Percentiles rank a stretch among this genome's conserved stretches.
phyloP scores from a whole-genome alignment of 176 grass and related monocot genomes.

The Avena atlantica region DNA sequence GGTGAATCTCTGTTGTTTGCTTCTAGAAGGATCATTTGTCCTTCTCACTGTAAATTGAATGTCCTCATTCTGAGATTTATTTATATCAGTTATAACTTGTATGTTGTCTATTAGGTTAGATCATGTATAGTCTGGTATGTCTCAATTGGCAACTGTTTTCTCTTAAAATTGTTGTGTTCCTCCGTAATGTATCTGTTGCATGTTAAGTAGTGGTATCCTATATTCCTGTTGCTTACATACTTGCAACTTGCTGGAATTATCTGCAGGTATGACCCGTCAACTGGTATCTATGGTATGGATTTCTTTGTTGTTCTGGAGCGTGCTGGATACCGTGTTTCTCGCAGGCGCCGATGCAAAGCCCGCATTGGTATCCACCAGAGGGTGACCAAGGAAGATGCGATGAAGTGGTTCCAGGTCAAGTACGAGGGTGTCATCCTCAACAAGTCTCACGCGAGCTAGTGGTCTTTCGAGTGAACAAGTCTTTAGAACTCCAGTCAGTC shows the following conservation, averaged over 20 bases:
- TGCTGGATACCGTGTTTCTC: slow-evolving; percentile 64
- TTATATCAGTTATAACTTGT: background rate
- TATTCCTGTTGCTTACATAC: background rate
- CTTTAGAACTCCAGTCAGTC: background rate
- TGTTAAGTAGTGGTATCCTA: background rate
- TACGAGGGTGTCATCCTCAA: slow-evolving; percentile 77
- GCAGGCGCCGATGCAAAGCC: slow-evolving; percentile 64
- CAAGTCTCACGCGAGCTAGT: slow-evolving; percentile 53
- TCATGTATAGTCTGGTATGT: too few species aligned
- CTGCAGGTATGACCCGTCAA: slow-evolving; percentile 62
- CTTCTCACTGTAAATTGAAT: too few species aligned
- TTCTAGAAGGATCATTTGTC: background rate
- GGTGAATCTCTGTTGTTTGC: background rate
- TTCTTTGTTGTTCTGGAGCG: slow-evolving; percentile 67
- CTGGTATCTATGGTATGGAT: slow-evolving; percentile 76
- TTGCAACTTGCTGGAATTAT: background rate
- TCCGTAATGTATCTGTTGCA: background rate
- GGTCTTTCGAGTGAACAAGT: background rate
- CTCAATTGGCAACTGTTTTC: background rate
- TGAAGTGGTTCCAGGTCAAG: slow-evolving; percentile 83
- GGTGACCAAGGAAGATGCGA: slow-evolving; percentile 72
- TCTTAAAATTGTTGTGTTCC: background rate
- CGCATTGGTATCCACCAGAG: slow-evolving; percentile 64
- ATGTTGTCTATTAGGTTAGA: too few species aligned
- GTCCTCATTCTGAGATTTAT: too few species aligned